These are phyloP conservation scores for Musa balbisiana DNA, from an alignment of 202 grass and related monocot species.

Conservation along the genomic window DNA sequence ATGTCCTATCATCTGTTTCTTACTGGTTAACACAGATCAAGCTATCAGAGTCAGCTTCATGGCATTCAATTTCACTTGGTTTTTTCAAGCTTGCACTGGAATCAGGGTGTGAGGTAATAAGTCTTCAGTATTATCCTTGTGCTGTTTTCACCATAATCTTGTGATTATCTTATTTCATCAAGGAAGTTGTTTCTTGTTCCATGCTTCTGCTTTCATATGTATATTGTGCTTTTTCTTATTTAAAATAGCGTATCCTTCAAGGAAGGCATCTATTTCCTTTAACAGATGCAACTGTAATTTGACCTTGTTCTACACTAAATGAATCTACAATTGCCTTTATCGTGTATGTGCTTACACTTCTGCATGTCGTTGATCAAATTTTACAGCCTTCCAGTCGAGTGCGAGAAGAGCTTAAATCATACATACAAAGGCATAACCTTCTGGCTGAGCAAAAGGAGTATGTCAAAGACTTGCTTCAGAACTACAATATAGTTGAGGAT, in stretches of 20 bases:
- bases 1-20: slow-evolving; percentile 59
- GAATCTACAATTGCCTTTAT: too few relatives aligned
- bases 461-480: slow-evolving; percentile 55
- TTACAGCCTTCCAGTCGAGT: slow-evolving; percentile 61
- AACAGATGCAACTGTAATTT: too few relatives aligned
- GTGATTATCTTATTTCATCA: not conserved
- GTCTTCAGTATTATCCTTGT: not conserved
- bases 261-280: too few relatives aligned
- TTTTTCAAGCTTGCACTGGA: slow-evolving; percentile 88
- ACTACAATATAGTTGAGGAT: slow-evolving; percentile 70
- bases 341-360: not conserved
- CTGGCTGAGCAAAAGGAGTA: slow-evolving; percentile 34
- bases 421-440: slow-evolving; percentile 52
- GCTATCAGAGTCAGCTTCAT: slow-evolving; percentile 71
- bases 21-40: slow-evolving; percentile 97
- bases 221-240: not conserved
- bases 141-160: too few relatives aligned
- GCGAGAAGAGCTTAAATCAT: slow-evolving; percentile 76
- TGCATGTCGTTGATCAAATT: not conserved
- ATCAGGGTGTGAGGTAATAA: slow-evolving; percentile 75
- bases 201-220: not conserved
- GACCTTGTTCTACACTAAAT: too few relatives aligned
- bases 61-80: slow-evolving; percentile 55
- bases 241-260: too few relatives aligned
- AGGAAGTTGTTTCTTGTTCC: not conserved